phyloP scores from a whole-genome alignment of 2,329 filamentous ascomycete species.

The Trichoderma citrinoviride region DNA sequence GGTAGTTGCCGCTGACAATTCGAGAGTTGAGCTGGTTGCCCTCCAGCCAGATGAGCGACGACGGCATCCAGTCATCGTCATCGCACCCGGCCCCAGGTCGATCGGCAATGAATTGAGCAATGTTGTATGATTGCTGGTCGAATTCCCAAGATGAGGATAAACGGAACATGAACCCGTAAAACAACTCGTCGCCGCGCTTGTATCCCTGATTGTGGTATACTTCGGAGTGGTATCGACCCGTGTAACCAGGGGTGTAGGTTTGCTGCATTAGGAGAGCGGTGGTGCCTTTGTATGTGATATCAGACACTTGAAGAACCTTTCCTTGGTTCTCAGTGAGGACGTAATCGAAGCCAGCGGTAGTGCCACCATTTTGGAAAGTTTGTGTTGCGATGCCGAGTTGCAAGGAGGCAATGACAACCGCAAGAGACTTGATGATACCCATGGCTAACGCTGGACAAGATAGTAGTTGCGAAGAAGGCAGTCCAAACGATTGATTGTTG shows the following conservation, averaged over 20 bases:
- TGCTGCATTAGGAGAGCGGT: constrained; percentile 46
- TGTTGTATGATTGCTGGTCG: constrained; percentile 43
- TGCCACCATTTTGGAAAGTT: constrained; percentile 43
- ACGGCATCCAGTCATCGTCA: constrained; percentile 47
- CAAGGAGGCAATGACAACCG: not conserved
- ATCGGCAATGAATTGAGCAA: constrained; percentile 52
- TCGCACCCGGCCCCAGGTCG: constrained; percentile 42
- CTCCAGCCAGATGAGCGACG: constrained; percentile 46
- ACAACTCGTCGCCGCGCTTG: constrained; percentile 43
- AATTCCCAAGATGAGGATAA: constrained; percentile 47
- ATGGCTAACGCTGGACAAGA: not conserved
- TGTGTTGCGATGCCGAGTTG: constrained; percentile 30
- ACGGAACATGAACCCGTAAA: constrained; percentile 51
- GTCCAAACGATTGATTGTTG: too few species aligned
- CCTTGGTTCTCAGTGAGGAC: constrained; percentile 42
- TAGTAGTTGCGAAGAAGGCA: not conserved
- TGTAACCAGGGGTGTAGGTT: constrained; percentile 41
- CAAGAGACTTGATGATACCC: not conserved
- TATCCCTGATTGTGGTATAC: constrained; percentile 44
- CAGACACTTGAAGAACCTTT: constrained; percentile 42
- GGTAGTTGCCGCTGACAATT: constrained; percentile 31
- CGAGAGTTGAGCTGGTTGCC: constrained; percentile 45
- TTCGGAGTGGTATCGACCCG: constrained; percentile 49
- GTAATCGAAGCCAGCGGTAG: constrained; percentile 40
- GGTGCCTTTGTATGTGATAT: constrained; percentile 38